Percentiles rank a stretch among this genome's conserved stretches.
Evolutionary conservation across 768 basidiomycete genomes (phyloP).

Genomic region (Phanerochaete sordida): DNA sequence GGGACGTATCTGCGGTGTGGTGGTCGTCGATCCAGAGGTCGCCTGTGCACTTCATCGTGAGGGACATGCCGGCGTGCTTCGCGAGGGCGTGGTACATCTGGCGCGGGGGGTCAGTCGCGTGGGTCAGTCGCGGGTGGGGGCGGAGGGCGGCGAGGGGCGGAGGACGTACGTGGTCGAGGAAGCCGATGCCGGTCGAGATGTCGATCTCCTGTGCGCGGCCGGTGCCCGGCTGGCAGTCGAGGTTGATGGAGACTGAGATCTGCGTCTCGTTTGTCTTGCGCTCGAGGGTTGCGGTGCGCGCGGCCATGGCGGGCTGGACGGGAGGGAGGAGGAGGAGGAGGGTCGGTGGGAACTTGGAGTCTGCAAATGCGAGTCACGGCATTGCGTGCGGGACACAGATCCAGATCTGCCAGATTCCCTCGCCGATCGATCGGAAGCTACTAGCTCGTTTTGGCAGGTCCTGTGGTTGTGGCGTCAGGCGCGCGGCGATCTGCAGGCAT

Average conservation of each 20-base stretch:
- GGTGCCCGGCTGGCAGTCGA: conserved; percentile 74
- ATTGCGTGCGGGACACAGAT: neutral
- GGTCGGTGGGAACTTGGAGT: neutral
- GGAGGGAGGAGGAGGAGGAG: neutral
- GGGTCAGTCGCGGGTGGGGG: too few species aligned
- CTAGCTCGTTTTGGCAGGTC: neutral
- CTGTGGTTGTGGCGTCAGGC: neutral
- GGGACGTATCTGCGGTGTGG: conserved; percentile 91
- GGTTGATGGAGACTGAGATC: conserved; percentile 76
- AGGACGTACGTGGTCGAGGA: conserved; percentile 85
- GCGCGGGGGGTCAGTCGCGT: neutral
- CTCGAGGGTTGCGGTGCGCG: conserved; percentile 64
- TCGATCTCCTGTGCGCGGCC: conserved; percentile 69
- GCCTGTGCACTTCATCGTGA: conserved; percentile 88
- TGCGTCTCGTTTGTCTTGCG: conserved; percentile 91
- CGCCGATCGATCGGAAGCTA: neutral
- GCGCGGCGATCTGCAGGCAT: neutral
- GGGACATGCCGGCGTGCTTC: conserved; percentile 93
- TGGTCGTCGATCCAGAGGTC: conserved; percentile 99
- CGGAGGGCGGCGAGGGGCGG: neutral
- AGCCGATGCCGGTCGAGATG: conserved; percentile 95
- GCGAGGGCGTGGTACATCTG: conserved; percentile 99
- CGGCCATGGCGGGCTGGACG: conserved; percentile 27
- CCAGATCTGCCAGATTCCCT: neutral
- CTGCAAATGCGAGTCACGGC: neutral